Base-by-base conservation (phyloP, 2,329 filamentous ascomycete species). In the Aspergillus texensis region DNA sequence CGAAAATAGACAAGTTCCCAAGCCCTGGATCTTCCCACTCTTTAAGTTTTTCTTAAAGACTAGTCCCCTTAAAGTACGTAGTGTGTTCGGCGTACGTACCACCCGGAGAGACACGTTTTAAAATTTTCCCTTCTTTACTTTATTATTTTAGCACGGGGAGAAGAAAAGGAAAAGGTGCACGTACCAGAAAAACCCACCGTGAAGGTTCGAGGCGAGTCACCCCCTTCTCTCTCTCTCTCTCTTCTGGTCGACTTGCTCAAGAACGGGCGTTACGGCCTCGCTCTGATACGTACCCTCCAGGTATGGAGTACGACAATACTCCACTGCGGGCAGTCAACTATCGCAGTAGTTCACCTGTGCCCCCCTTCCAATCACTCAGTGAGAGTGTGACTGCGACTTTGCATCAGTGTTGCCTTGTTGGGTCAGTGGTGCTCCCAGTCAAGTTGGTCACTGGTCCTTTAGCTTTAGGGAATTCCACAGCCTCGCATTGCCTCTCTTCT, bases 351-450 rank as follows among this genome's bases (percentile, higher is more conserved):
- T 24, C 32, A 46, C 48, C 39, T 41, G 39, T 41, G 39, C 39
- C 19, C 24, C 21, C 21, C 48, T 16, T 52, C 16, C 45, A 57
- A 41, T 34, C 12, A 41, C 60, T 58, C 30, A 54, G n/a, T 53
- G 52, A 36, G n/a, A 36, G 55, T 61, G 62, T 63, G 58, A 64
- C 62, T 58, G 50, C 45, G 62, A 58, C 55, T 58, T 59, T 64
- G 59, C 62, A 62, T 64, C 62, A 64, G 50, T 57, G 58, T 28
- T 62, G 41, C 39, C 62, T 62, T 19, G 36, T 45, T 41, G 36
- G 36, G 41, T 39, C 30, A 14, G 45, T 12, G 32, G 39, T 57
- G 57, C 57, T 41, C 57, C 57, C 8, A 6, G 32, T 59, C 50
- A 30, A 45, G 61, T 36, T 24, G 57, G 32, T 63, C 12, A 54